Evolutionary conservation across 1,139 yeast genomes (phyloP).

Genomic region (Diutina siamensis): DNA sequence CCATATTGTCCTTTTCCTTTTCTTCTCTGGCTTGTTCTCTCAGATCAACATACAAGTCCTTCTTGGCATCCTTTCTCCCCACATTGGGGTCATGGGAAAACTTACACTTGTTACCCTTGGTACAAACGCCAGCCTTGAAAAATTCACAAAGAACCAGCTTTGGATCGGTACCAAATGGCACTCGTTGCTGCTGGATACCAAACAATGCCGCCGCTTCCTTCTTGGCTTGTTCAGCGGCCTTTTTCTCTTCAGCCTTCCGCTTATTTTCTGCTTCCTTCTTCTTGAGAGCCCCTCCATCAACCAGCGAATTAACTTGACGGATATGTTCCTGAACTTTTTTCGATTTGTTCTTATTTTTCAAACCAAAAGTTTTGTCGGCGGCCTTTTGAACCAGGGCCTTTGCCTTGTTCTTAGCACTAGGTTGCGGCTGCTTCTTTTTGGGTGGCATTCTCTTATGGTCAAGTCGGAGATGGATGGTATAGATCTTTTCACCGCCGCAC

Average conservation of each 20-base stretch:
- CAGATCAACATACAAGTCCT: conserved; percentile 85
- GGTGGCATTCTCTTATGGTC: conserved; percentile 31
- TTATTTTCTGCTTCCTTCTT: conserved; percentile 71
- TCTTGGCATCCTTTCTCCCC: conserved; percentile 83
- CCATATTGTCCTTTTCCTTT: conserved; percentile 85
- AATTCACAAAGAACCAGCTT: conserved; percentile 85
- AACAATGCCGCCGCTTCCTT: conserved; percentile 75
- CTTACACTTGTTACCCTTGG: conserved; percentile 85
- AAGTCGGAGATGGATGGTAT: not conserved
- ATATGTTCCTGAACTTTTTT: conserved; percentile 84
- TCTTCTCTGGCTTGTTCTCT: conserved; percentile 27
- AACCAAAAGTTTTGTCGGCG: conserved; percentile 89
- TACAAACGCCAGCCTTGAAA: conserved; percentile 83
- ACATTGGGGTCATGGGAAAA: conserved; percentile 83
- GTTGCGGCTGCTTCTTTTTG: conserved; percentile 52
- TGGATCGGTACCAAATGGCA: conserved; percentile 97
- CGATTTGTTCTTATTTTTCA: conserved; percentile 89
- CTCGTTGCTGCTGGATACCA: conserved; percentile 68
- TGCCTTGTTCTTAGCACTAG: conserved; percentile 54
- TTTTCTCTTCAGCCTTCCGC: conserved; percentile 73
- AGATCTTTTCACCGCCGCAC: not conserved
- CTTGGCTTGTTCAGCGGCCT: conserved; percentile 82
- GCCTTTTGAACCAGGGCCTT: conserved; percentile 42
- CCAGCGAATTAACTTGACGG: conserved; percentile 59
- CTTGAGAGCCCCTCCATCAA: conserved; percentile 50